Evolutionary conservation across 805 yeast species (phyloP).

Genomic region (Maudiozyma barnettii): DNA sequence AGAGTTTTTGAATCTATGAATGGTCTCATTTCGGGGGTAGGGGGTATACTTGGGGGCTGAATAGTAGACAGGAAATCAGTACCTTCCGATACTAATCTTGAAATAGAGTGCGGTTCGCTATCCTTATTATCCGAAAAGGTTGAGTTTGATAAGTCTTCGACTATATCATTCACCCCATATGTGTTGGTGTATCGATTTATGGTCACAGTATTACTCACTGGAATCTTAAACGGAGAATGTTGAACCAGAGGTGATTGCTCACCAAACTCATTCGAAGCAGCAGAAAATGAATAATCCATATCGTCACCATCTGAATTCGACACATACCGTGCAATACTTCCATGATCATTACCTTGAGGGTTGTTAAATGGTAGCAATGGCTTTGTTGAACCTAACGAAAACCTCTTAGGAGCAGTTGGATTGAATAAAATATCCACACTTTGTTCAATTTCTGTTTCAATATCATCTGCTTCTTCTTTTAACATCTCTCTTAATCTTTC

Average conservation of each 20-base stretch:
- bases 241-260: constrained; percentile 9
- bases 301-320: neutral
- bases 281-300: constrained; percentile 3
- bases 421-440: constrained; percentile 1
- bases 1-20: neutral
- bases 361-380: constrained; percentile 12
- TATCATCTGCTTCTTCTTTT: constrained; percentile 7
- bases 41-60: neutral
- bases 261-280: neutral
- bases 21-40: constrained; percentile 3
- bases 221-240: constrained; percentile 21
- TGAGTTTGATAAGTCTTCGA: neutral
- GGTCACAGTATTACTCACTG: constrained; percentile 18
- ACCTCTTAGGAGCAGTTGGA: constrained; percentile 2
- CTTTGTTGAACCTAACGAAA: constrained; percentile 18
- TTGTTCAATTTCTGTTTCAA: neutral
- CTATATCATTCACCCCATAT: neutral
- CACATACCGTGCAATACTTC: neutral
- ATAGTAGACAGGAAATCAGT: too few relatives aligned
- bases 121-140: neutral
- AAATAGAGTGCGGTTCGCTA: neutral
- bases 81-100: neutral
- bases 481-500: constrained; percentile 14
- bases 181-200: constrained; percentile 13
- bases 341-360: neutral